Conservation (phyloP, 495 filamentous ascomycete species). For the Penicillium psychrofluorescens region DNA sequence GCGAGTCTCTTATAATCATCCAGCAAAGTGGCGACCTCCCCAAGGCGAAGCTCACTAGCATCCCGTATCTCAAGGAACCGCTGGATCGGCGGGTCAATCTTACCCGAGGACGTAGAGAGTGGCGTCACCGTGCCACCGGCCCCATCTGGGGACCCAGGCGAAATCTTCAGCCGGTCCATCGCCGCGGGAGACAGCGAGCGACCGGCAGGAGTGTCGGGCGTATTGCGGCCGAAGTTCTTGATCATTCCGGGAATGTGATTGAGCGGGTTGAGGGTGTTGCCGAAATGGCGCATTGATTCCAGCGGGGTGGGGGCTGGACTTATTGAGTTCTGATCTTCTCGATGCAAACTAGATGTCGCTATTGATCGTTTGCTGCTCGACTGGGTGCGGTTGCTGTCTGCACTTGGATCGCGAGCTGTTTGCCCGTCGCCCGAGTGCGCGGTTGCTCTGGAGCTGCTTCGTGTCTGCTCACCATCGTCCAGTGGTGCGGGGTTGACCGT, state of each 20-base stretch:
- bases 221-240: slow-evolving; percentile 64
- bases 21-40: slow-evolving; percentile 75
- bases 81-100: slow-evolving; percentile 64
- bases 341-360: slow-evolving; percentile 14
- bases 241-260: slow-evolving; percentile 70
- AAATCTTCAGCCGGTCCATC: slow-evolving; percentile 21
- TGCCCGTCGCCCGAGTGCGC: slow-evolving; percentile 56
- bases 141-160: slow-evolving; percentile 11
- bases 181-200: slow-evolving; percentile 19
- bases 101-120: slow-evolving; percentile 17
- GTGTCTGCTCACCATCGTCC: slow-evolving; percentile 26
- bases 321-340: slow-evolving; percentile 6
- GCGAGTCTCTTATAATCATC: slow-evolving; percentile 84
- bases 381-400: slow-evolving; percentile 64
- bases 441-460: slow-evolving; percentile 30
- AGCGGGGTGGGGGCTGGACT: slow-evolving; percentile 46
- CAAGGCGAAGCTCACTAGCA: slow-evolving; percentile 68
- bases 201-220: slow-evolving; percentile 25
- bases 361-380: slow-evolving; percentile 25
- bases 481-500: slow-evolving; percentile 33
- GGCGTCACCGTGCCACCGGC: slow-evolving; percentile 10
- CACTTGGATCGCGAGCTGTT: slow-evolving; percentile 62
- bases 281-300: slow-evolving; percentile 77
- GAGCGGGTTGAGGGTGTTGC: slow-evolving; percentile 77
- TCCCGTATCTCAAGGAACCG: slow-evolving; percentile 76